Evolutionary conservation across 2,329 filamentous ascomycete genomes (phyloP).

Genomic region (Cladosporium sp.): DNA sequence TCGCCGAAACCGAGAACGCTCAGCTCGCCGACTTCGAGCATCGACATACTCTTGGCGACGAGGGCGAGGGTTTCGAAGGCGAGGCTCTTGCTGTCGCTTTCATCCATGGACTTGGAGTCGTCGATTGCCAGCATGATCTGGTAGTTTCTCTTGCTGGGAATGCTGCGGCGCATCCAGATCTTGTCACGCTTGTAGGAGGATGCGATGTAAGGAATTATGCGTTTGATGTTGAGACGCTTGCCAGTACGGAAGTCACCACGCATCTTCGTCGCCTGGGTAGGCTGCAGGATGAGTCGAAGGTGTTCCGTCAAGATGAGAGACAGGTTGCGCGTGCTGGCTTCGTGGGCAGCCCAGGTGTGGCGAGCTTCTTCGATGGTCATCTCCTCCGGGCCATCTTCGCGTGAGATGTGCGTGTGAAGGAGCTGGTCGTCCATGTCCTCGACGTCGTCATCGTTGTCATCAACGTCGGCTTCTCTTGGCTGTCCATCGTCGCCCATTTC

Average conservation of each 20-base stretch:
- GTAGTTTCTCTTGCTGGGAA: conserved; percentile 90
- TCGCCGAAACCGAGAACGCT: conserved; percentile 86
- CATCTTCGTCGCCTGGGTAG: conserved; percentile 92
- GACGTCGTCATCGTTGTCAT: conserved; percentile 35
- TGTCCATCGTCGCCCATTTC: conserved; percentile 28
- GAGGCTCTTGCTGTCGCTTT: conserved; percentile 69
- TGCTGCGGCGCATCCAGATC: conserved; percentile 95
- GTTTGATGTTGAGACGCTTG: conserved; percentile 98
- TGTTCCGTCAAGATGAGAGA: conserved; percentile 90
- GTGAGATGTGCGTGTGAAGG: conserved; percentile 64
- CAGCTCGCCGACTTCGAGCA: conserved; percentile 95
- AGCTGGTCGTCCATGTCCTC: conserved; percentile 56
- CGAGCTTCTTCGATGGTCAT: conserved; percentile 53
- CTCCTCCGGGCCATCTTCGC: conserved; percentile 20
- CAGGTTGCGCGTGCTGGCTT: conserved; percentile 76
- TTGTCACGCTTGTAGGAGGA: conserved; percentile 99
- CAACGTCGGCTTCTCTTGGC: conserved; percentile 28
- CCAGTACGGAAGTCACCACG: conserved; percentile 95
- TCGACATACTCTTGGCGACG: conserved; percentile 77
- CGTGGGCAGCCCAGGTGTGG: conserved; percentile 79
- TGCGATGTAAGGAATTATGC: conserved; percentile 98
- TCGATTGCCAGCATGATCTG: conserved; percentile 98
- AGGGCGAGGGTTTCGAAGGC: conserved; percentile 94
- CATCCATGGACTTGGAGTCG: conserved; percentile 91
- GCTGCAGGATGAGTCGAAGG: conserved; percentile 89